Conservation (phyloP, 2,329 filamentous ascomycete species). For the Dothiorella sarmentorum region DNA sequence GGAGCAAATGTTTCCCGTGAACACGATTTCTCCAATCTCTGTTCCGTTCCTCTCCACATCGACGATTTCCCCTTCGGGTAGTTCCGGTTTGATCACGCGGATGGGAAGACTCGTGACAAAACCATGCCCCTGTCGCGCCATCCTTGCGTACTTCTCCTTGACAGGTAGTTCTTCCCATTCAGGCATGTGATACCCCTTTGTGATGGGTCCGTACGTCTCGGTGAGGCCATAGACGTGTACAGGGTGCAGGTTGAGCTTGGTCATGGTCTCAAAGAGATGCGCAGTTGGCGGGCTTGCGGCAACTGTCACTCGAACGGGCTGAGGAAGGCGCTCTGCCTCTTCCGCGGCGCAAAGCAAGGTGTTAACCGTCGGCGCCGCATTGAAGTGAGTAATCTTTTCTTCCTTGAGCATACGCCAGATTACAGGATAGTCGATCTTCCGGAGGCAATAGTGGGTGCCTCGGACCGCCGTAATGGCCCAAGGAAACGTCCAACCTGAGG, state of each 20-base stretch:
- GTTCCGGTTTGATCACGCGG: constrained; percentile 76
- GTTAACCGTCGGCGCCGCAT: constrained; percentile 93
- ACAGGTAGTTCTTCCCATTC: constrained; percentile 72
- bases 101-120: constrained; percentile 79
- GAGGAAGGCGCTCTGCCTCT: constrained; percentile 66
- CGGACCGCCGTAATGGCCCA: constrained; percentile 91
- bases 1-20: constrained; percentile 85
- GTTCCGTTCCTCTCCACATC: constrained; percentile 68
- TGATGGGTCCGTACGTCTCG: constrained; percentile 93
- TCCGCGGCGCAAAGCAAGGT: constrained; percentile 80
- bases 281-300: constrained; percentile 87
- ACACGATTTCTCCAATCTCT: constrained; percentile 81
- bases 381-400: constrained; percentile 89
- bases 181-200: constrained; percentile 85
- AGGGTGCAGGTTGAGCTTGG: constrained; percentile 75
- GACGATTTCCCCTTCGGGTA: constrained; percentile 47
- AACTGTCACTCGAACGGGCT: constrained; percentile 80
- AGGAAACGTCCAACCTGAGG: constrained; percentile 72
- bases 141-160: constrained; percentile 78
- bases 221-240: constrained; percentile 89
- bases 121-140: constrained; percentile 93
- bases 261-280: constrained; percentile 93
- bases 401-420: constrained; percentile 88
- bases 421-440: constrained; percentile 90
- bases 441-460: constrained; percentile 90